A percentile compares a stretch with the other conserved stretches of the same genome.
Conservation (phyloP, 1,284 basidiomycete species). For the Laetiporus sulphureus region DNA sequence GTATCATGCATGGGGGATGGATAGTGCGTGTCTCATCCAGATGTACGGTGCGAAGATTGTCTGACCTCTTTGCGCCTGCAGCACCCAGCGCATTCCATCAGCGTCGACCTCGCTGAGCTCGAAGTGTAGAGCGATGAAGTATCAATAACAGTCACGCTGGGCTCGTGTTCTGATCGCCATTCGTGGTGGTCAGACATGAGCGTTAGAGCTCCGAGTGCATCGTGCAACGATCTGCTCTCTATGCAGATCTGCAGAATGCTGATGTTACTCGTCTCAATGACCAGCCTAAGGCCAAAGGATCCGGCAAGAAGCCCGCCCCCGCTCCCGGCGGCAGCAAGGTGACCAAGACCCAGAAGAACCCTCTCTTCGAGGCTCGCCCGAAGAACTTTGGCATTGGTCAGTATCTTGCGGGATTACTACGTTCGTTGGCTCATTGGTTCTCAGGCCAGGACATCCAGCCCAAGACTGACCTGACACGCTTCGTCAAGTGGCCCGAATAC, state of each 20-base stretch:
- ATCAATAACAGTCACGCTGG: slow-evolving; percentile 37
- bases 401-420: slow-evolving; percentile 21
- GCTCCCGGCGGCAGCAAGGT: slow-evolving; percentile 74
- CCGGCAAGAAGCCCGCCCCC: slow-evolving; percentile 75
- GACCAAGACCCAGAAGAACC: slow-evolving; percentile 85
- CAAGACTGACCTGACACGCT: slow-evolving; percentile 89
- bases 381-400: slow-evolving; percentile 95
- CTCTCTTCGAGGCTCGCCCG: slow-evolving; percentile 88
- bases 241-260: slow-evolving; percentile 37
- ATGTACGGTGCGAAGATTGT: slow-evolving; percentile 24
- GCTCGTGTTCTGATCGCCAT: slow-evolving; percentile 27
- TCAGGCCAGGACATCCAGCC: slow-evolving; percentile 93
- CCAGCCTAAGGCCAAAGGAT: slow-evolving; percentile 71
- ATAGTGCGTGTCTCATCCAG: slow-evolving; percentile 43
- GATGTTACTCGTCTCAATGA: slow-evolving; percentile 78
- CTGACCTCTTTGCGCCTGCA: background rate
- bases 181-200: slow-evolving; percentile 17
- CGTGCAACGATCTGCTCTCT: slow-evolving; percentile 29
- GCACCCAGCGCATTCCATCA: slow-evolving; percentile 16
- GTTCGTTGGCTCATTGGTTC: background rate
- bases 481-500: slow-evolving; percentile 99
- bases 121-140: slow-evolving; percentile 22
- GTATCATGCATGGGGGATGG: no score
- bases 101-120: slow-evolving; percentile 26
- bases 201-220: slow-evolving; percentile 70